phyloP scores from a whole-genome alignment of 2,329 filamentous ascomycete species.

The Colletotrichum chlorophyti region DNA sequence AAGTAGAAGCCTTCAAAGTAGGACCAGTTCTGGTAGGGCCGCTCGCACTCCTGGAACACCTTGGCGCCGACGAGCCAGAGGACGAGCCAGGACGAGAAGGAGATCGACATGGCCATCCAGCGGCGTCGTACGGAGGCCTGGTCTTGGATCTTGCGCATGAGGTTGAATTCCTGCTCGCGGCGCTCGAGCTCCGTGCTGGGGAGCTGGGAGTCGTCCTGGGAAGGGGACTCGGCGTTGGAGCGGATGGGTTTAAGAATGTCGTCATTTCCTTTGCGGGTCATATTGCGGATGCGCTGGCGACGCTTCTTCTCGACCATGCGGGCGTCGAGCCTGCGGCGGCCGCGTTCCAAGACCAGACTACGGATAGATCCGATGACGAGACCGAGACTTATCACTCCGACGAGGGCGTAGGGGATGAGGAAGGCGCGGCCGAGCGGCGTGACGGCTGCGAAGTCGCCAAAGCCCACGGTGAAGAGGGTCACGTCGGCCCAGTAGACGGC shows the following conservation, averaged over 20 bases:
- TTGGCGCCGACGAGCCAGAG: conserved; percentile 84
- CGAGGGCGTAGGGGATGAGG: conserved; percentile 82
- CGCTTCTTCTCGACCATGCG: conserved; percentile 68
- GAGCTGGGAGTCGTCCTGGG: not conserved
- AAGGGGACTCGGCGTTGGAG: not conserved
- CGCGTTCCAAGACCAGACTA: conserved; percentile 66
- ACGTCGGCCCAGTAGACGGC: conserved; percentile 82
- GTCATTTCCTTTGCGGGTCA: conserved; percentile 53
- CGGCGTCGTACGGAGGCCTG: conserved; percentile 69
- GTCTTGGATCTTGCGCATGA: conserved; percentile 83
- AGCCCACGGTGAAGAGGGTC: conserved; percentile 69
- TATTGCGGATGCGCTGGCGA: conserved; percentile 50
- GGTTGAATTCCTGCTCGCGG: conserved; percentile 73
- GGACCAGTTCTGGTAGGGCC: conserved; percentile 63
- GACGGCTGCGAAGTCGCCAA: conserved; percentile 59
- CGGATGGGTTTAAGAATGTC: conserved; percentile 57
- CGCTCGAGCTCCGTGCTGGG: conserved; percentile 58
- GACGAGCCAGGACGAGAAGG: conserved; percentile 70
- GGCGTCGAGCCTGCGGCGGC: conserved; percentile 58
- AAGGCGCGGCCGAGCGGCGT: conserved; percentile 70
- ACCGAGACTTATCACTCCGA: conserved; percentile 85
- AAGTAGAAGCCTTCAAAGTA: conserved; percentile 90
- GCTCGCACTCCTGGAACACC: conserved; percentile 68
- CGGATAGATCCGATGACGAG: conserved; percentile 83
- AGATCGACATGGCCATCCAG: conserved; percentile 77